Evolutionary conservation across 129 eudicot genomes (phyloP).

Genomic region (Artemisia annua): DNA sequence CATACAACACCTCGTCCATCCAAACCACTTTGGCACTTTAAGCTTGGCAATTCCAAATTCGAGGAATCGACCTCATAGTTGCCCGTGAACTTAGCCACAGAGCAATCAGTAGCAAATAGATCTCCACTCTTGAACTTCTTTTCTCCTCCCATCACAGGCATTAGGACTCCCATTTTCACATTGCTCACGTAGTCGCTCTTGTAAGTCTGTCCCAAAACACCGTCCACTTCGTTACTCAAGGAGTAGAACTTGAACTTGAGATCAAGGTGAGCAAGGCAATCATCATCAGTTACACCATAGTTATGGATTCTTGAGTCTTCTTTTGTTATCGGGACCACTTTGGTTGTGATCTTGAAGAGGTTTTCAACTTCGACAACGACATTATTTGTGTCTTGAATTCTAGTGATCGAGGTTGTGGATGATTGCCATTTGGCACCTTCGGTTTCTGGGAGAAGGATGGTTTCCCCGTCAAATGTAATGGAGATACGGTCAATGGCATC

Average conservation of each 20-base stretch:
- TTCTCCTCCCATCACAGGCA: conserved; percentile 76
- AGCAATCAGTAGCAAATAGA: conserved; percentile 53
- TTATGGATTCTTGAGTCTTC: conserved; percentile 64
- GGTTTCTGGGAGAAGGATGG: conserved; percentile 35
- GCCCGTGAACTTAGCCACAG: conserved; percentile 42
- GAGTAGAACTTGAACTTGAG: conserved; percentile 67
- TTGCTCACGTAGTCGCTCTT: conserved; percentile 55
- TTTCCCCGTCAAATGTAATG: conserved; percentile 40
- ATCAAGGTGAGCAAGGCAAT: conserved; percentile 80
- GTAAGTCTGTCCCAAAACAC: conserved; percentile 70
- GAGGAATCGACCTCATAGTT: conserved; percentile 15
- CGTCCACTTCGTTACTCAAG: conserved; percentile 45
- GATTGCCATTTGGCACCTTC: conserved; percentile 55
- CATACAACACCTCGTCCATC: conserved; percentile 69
- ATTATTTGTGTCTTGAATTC: conserved; percentile 43
- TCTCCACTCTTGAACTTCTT: conserved; percentile 39
- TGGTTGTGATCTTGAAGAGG: conserved; percentile 54
- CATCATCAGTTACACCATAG: conserved; percentile 53
- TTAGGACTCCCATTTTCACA: conserved; percentile 59
- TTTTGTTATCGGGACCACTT: conserved; percentile 64
- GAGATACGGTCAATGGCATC: conserved; percentile 51
- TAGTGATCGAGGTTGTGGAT: conserved; percentile 33
- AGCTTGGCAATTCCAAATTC: conserved; percentile 46
- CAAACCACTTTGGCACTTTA: conserved; percentile 54
- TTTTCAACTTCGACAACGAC: conserved; percentile 47